Base-by-base conservation (phyloP, 192 early-diverging fungal species). In the Diversispora eburnea region DNA sequence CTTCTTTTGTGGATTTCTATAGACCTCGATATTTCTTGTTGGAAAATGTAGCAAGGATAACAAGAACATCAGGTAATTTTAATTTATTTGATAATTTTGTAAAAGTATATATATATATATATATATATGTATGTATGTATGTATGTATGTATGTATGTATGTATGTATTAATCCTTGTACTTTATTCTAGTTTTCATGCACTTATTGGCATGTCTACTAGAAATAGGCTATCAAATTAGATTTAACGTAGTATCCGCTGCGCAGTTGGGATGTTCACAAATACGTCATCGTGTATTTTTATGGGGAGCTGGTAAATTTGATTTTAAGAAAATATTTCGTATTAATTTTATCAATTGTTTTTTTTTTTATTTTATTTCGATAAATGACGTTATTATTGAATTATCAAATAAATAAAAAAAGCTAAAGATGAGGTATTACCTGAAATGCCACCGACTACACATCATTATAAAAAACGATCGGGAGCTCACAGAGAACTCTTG, bases 1-100 rank as follows among this genome's bases (percentile, higher is more conserved):
- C 67, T 5, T 78, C 77, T 3, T 78, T 75, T 63, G 67, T 75
- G 4, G 77, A 78, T 12, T 69, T 61, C 33, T 78, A 75, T 55
- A 43, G 58, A 10, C 77, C 77, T 10, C 13, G 60, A 55, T 78
- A 46, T 56, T 63, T 78, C 13, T 55, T 78, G 55, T 57, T 78
- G 33, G 77, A 78, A 61, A 78, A 78, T 65, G 77, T 78, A 9
- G 67, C 73, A 25, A 64, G 39, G 19, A 55, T 70, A 12, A n/a
- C 25, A 6, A 12, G 33, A 55, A 41, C 20, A 39, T 15, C 17
- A 3, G 67, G 67, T 70, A 55, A 52, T 8, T 6, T 10, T 69
- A 33, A 33, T 33, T 33, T 33, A 33, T 33, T 33, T 33, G 25
- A 33, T 33, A 33, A 33, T 33, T 33, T 33, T 33, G 25, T 33